phyloP scores from a whole-genome alignment of 176 grass and related monocot genomes.

The Urochloa ruziziensis region DNA sequence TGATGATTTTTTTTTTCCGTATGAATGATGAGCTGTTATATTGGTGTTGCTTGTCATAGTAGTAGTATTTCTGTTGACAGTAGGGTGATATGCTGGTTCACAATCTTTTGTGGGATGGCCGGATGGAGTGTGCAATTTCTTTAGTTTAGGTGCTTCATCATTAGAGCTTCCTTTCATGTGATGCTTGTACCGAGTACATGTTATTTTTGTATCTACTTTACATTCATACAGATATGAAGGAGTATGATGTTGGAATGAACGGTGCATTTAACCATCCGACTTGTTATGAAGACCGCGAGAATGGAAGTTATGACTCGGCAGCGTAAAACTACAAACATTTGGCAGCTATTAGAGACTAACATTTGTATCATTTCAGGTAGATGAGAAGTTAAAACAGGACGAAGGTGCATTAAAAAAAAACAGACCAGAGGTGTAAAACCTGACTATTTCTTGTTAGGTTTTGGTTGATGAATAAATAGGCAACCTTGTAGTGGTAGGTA shows the following conservation, averaged over 20 bases:
- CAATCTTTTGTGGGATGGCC: conserved; percentile 78
- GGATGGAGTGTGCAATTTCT: conserved; percentile 85
- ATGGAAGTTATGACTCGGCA: no score
- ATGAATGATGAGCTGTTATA: background rate
- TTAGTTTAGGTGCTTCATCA: conserved; percentile 60
- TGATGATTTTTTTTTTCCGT: background rate
- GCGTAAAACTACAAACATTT: no score
- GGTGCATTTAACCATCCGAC: no score
- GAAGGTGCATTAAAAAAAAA: no score
- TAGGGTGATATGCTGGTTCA: conserved; percentile 90
- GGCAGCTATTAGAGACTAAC: no score
- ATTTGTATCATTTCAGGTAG: no score
- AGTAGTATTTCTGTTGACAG: conserved; percentile 33
- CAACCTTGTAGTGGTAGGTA: conserved; percentile 24
- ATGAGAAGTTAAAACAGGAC: no score
- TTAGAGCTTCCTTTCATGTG: background rate
- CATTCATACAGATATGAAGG: no score
- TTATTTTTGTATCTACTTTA: background rate
- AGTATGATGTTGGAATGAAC: no score
- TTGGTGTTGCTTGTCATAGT: background rate
- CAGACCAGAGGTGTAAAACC: no score
- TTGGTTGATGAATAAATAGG: background rate
- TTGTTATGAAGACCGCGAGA: no score
- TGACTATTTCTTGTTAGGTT: no score
- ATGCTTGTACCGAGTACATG: background rate